Base-by-base conservation (phyloP, 2,329 filamentous ascomycete genomes). In the Cytospora piceae region DNA sequence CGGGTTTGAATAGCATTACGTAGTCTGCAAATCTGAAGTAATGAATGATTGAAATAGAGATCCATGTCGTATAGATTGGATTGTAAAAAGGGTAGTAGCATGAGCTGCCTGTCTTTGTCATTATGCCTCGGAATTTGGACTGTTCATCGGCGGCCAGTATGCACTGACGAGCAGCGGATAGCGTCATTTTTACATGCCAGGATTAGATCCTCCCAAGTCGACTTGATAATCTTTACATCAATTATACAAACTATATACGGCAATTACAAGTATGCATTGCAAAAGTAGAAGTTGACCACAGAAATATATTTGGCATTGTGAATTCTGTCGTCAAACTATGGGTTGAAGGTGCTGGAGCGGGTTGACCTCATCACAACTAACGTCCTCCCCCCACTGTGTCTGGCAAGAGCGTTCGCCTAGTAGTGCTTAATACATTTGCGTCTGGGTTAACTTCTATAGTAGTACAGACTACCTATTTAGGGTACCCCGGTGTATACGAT, bases 81-180 rank as follows among this genome's bases (percentile, higher is more conserved):
- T 6, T 37, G 17, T 14, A 4, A 54, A 4, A 52, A 15, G 15
- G 20, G 24, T 3, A 42, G 20, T 22, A 2, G 34, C 14, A 27
- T 24, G 22, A 59, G 39, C 24, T 20, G 57, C 27, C 24, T 32
- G 24, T 17, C 7, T 17, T 49, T 65, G 12, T 39, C 27, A 61
- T 57, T 15, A 6, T 15, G 34, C 12, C 60, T 31, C 20, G n/a
- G n/a, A 63, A n/a, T 54, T 11, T 5, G 27, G 11, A 34, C 46
- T 66, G 54, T 63, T 64, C 60, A 62, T 49, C n/a, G 11, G 22
- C 46, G 2, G n/a, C 46, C 9, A n/a, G 46, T 49, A 24, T 49
- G n/a, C n/a, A 20, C 46, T 49, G 46, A 24, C 11, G 39, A 49
- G n/a, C 46, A 46, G 20, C n/a, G 20, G 11, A n/a, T 24, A 22